These are phyloP conservation scores for Lithospermum erythrorhizon DNA, from an alignment of 257 asterid species.

Conservation along the genomic window DNA sequence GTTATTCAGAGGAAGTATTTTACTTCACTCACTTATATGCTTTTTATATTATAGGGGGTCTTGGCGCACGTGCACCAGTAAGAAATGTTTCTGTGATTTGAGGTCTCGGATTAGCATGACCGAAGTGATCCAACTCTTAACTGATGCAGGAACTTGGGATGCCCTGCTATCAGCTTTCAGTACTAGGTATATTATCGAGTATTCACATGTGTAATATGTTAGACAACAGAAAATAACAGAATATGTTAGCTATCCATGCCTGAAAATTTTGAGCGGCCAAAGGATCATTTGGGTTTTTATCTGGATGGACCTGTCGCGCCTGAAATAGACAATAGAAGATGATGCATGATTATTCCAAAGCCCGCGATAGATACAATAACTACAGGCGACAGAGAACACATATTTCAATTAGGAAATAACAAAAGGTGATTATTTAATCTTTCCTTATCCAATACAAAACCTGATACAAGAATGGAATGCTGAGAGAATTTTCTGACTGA, in stretches of 20 bases:
- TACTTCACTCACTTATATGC: too few species aligned
- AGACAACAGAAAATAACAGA: not conserved
- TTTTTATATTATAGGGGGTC: too few species aligned
- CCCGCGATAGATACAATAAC: not conserved
- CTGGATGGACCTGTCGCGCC: constrained; percentile 99
- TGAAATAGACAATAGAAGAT: constrained; percentile 17
- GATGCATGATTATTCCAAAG: not conserved
- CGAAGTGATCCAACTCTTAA: not conserved
- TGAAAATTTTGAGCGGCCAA: constrained; percentile 91
- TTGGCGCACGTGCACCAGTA: too few species aligned
- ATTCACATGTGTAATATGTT: not conserved
- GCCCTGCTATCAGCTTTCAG: not conserved
- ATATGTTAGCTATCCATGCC: constrained; percentile 23
- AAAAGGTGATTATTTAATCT: too few species aligned
- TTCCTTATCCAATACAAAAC: too few species aligned
- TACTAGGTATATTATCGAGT: not conserved
- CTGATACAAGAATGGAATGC: too few species aligned
- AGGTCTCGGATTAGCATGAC: not conserved
- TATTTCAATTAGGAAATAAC: not conserved
- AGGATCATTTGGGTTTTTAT: constrained; percentile 96
- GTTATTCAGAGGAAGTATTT: too few species aligned
- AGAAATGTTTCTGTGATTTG: too few species aligned
- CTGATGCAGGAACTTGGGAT: not conserved
- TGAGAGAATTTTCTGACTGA: too few species aligned
- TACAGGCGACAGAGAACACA: not conserved